A percentile compares a stretch with the other conserved stretches of the same genome.
phyloP scores from a whole-genome alignment of 1,139 yeast species.

The Lodderomyces parapsilosis region DNA sequence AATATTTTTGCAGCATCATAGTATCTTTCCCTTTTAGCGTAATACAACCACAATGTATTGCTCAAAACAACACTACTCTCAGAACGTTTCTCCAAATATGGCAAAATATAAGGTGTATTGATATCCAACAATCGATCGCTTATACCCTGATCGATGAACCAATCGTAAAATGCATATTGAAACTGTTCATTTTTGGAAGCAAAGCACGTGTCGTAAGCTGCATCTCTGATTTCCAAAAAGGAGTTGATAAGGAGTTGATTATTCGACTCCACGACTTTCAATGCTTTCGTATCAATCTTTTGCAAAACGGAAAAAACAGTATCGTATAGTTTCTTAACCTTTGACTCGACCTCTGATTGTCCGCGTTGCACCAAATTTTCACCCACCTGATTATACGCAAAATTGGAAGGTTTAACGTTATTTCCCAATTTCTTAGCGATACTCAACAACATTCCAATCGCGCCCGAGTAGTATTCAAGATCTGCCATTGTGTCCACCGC shows the following conservation, averaged over 20 bases:
- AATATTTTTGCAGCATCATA: slow-evolving; percentile 83
- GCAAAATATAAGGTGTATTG: slow-evolving; percentile 76
- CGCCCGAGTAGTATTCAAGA: slow-evolving; percentile 78
- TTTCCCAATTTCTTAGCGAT: slow-evolving; percentile 69
- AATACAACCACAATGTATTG: slow-evolving; percentile 83
- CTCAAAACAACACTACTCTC: slow-evolving; percentile 68
- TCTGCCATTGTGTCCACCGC: slow-evolving; percentile 77
- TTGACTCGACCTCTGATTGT: slow-evolving; percentile 17
- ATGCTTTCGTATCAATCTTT: slow-evolving; percentile 67
- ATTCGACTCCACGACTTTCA: slow-evolving; percentile 46
- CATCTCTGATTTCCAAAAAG: slow-evolving; percentile 61
- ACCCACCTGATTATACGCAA: slow-evolving; percentile 12
- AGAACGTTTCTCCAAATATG: slow-evolving; percentile 76
- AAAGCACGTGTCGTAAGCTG: slow-evolving; percentile 73
- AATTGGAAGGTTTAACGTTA: slow-evolving; percentile 13
- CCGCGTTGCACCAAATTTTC: slow-evolving; percentile 4
- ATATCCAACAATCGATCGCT: slow-evolving; percentile 76
- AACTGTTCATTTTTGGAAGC: slow-evolving; percentile 75
- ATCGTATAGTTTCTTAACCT: slow-evolving; percentile 62
- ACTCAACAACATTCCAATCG: slow-evolving; percentile 77
- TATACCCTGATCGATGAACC: slow-evolving; percentile 80
- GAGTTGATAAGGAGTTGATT: slow-evolving; percentile 50
- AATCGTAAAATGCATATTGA: slow-evolving; percentile 89
- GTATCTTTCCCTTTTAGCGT: slow-evolving; percentile 78
- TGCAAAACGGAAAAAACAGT: slow-evolving; percentile 73